Percentiles rank a stretch among this genome's conserved stretches.
Evolutionary conservation across 140 eudicot genomes (phyloP).

Genomic region (Flaveria floridana): DNA sequence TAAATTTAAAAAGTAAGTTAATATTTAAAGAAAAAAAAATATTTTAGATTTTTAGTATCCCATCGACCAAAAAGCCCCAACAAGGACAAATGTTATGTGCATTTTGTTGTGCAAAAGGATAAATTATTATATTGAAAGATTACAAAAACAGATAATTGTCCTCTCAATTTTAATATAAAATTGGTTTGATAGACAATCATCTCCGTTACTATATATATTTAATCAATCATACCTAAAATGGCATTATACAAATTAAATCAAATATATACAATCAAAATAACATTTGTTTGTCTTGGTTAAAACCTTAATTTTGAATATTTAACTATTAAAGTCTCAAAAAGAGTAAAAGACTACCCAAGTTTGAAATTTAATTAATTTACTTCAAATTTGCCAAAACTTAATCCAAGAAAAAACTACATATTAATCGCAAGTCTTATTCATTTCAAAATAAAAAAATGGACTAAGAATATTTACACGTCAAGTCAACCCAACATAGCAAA

Average conservation of each 20-base stretch:
- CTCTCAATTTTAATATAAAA: background rate
- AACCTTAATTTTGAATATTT: background rate
- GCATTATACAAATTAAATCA: too few relatives aligned
- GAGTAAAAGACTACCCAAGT: too few relatives aligned
- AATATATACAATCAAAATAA: background rate
- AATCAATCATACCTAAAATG: too few relatives aligned
- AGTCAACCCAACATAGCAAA: background rate
- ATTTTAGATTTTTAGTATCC: too few relatives aligned
- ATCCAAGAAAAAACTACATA: too few relatives aligned
- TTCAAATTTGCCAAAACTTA: background rate
- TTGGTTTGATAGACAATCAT: too few relatives aligned
- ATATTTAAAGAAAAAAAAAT: too few relatives aligned
- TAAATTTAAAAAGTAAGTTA: too few relatives aligned
- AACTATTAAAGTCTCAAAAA: background rate
- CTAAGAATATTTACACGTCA: background rate
- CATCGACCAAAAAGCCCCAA: background rate
- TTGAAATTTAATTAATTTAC: background rate
- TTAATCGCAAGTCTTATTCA: too few relatives aligned
- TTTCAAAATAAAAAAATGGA: background rate
- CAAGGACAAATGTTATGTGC: background rate
- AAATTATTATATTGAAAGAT: too few relatives aligned
- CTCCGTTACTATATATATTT: too few relatives aligned
- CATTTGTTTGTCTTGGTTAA: background rate
- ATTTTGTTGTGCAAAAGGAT: too few relatives aligned
- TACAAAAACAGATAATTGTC: background rate